Evolutionary conservation across 768 basidiomycete species (phyloP).

Genomic region (Mycena galericulata): DNA sequence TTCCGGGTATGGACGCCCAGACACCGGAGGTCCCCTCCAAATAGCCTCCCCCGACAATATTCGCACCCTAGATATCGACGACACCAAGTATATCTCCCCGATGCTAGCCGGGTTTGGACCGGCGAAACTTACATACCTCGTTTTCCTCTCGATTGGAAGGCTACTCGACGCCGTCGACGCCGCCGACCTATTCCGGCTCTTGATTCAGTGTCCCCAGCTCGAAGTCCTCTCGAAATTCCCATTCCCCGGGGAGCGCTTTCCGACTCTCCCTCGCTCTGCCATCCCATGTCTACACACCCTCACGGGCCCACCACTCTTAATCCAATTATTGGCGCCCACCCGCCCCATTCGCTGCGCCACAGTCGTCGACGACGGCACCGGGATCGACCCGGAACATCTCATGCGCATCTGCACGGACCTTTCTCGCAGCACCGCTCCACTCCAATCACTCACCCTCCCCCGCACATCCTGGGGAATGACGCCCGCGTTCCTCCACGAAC

Average conservation of each 20-base stretch:
- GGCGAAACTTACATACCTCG: background rate
- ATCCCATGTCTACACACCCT: background rate
- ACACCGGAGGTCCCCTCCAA: background rate
- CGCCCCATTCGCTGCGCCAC: background rate
- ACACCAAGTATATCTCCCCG: background rate
- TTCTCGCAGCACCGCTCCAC: background rate
- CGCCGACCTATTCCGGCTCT: background rate
- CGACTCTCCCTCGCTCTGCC: background rate
- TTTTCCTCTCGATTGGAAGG: background rate
- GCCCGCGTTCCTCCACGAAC: background rate
- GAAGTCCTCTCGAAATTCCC: background rate
- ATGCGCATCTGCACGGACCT: background rate
- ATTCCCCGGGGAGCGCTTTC: too few relatives aligned
- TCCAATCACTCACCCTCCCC: background rate
- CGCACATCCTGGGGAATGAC: background rate
- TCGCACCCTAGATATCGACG: background rate
- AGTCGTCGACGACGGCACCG: background rate
- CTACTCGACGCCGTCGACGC: background rate
- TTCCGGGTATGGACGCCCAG: background rate
- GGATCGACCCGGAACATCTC: background rate
- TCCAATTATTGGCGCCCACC: background rate
- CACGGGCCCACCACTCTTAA: background rate
- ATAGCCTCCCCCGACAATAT: background rate
- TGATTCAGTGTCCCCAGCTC: background rate
- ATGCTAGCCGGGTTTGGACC: background rate